Evolutionary conservation across 2,329 filamentous ascomycete genomes (phyloP).

Genomic region (Fonsecaea nubica): DNA sequence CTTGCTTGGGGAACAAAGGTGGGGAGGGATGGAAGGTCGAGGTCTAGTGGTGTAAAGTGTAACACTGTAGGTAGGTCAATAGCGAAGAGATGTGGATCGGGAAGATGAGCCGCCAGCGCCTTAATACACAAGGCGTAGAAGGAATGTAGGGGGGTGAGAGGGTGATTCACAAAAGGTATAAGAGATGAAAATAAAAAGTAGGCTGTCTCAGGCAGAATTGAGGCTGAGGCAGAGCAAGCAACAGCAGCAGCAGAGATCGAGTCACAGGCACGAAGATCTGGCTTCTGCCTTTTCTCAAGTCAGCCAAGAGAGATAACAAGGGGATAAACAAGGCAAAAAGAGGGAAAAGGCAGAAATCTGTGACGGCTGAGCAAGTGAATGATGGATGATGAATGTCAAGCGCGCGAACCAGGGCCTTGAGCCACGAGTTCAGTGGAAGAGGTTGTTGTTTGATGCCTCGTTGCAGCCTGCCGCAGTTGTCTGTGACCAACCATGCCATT

Average conservation of each 20-base stretch:
- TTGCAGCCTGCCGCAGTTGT: constrained; percentile 11
- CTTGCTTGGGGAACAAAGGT: constrained; percentile 8
- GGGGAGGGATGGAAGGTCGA: background rate
- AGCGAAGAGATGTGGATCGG: background rate
- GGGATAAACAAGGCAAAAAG: constrained; percentile 10
- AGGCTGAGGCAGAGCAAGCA: constrained; percentile 18
- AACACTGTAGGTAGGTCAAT: background rate
- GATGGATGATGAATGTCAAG: constrained; percentile 5
- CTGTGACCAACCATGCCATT: constrained; percentile 3
- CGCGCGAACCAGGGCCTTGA: constrained; percentile 4
- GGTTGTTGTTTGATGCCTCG: constrained; percentile 15
- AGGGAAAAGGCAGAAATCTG: constrained; percentile 22
- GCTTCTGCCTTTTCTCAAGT: background rate
- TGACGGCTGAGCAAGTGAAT: constrained; percentile 16
- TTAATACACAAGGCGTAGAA: constrained; percentile 10
- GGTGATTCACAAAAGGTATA: background rate
- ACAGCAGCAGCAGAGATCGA: constrained; percentile 1
- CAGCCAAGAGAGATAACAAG: constrained; percentile 16
- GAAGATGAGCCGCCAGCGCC: constrained; percentile 5
- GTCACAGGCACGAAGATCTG: background rate
- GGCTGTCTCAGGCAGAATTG: constrained; percentile 12
- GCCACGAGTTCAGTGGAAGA: constrained; percentile 4
- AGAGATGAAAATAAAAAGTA: background rate
- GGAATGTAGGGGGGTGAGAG: background rate
- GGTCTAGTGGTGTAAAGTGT: background rate